Conservation (phyloP, 78 protist species). For the Emiliania huxleyi region DNA sequence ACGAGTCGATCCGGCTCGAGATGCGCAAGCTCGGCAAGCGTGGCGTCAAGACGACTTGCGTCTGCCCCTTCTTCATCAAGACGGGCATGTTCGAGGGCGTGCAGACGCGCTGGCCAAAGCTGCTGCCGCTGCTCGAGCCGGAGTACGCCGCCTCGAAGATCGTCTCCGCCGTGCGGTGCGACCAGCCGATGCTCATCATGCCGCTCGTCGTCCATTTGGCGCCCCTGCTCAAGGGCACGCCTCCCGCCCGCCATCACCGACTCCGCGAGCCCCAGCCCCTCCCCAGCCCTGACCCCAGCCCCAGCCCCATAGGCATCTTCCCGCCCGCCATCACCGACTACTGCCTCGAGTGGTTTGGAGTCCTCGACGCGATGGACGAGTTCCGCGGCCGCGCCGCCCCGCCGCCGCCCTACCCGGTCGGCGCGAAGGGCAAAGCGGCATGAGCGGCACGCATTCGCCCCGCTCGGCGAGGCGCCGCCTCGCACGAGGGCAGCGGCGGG, state of each 20-base stretch:
- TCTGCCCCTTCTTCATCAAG: conserved; percentile 1
- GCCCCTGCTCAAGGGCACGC: background rate
- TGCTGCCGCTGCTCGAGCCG: background rate
- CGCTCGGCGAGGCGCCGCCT: too few relatives aligned
- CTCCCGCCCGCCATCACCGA: background rate
- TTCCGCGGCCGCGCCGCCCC: background rate
- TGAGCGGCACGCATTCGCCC: too few relatives aligned
- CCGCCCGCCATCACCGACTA: background rate
- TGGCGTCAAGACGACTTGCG: background rate
- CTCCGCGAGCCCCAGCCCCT: background rate
- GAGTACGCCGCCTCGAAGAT: background rate
- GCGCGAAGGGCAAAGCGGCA: too few relatives aligned
- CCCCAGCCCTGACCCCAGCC: background rate
- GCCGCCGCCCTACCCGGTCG: background rate
- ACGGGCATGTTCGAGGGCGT: background rate
- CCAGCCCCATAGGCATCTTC: background rate
- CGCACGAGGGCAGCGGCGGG: too few relatives aligned
- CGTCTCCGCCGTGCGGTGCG: background rate
- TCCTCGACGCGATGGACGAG: background rate
- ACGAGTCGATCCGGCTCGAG: conserved; percentile 11
- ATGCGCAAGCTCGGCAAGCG: background rate
- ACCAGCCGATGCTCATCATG: background rate
- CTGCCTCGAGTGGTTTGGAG: background rate
- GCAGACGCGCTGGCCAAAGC: background rate
- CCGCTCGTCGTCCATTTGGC: background rate